phyloP scores from a whole-genome alignment of 495 filamentous ascomycete genomes.

The Neurospora tetrasperma region DNA sequence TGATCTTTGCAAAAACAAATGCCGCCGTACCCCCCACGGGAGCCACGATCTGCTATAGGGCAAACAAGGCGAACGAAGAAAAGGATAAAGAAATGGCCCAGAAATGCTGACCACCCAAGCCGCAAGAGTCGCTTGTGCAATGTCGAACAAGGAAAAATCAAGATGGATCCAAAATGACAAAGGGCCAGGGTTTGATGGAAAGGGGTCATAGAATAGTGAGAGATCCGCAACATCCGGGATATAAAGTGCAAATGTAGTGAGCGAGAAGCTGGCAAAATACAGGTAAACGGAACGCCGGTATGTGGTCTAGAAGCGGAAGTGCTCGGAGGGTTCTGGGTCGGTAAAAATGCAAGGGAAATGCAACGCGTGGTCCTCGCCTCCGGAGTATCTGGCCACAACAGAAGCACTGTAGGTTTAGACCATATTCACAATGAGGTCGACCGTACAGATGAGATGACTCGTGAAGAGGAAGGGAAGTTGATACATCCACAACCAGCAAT shows the following conservation, averaged over 20 bases:
- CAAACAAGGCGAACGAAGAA: background rate
- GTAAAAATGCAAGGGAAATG: background rate
- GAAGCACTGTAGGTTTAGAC: background rate
- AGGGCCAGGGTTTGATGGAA: background rate
- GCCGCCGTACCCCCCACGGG: background rate
- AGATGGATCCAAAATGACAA: background rate
- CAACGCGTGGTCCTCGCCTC: background rate
- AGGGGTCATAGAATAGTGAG: background rate
- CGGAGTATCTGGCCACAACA: background rate
- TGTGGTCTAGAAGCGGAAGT: background rate
- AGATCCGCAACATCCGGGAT: background rate
- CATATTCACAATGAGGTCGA: background rate
- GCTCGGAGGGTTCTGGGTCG: background rate
- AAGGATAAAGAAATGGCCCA: background rate
- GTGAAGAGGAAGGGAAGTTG: background rate
- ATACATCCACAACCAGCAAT: background rate
- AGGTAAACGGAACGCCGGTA: background rate
- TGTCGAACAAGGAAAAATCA: background rate
- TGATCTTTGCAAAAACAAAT: background rate
- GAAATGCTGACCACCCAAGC: background rate
- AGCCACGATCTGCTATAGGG: background rate
- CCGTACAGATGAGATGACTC: background rate
- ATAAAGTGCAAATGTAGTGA: background rate
- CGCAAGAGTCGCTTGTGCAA: background rate
- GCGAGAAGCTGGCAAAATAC: background rate